phyloP scores from a whole-genome alignment of 352 stramenopile species.

The Phytophthora pluvialis region DNA sequence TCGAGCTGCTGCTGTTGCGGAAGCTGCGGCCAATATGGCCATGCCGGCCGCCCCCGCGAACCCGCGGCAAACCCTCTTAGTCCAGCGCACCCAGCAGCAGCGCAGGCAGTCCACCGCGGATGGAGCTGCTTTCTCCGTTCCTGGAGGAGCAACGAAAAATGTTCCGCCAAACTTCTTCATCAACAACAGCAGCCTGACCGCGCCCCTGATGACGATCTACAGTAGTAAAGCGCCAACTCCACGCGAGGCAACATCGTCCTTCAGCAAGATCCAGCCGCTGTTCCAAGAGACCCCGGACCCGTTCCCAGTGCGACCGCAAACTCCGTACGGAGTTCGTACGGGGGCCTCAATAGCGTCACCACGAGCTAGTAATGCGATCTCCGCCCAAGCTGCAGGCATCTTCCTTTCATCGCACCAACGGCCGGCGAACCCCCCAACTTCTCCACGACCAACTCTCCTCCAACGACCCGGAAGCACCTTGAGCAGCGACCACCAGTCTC shows the following conservation, averaged over 20 bases:
- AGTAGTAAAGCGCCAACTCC: slow-evolving; percentile 28
- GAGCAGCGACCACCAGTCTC: slow-evolving; percentile 16
- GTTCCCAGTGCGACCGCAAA: slow-evolving; percentile 13
- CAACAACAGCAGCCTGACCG: slow-evolving; percentile 38
- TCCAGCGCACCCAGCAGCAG: slow-evolving; percentile 21
- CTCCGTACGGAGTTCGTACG: slow-evolving; percentile 15
- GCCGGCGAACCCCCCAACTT: slow-evolving; percentile 18
- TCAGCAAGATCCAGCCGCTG: slow-evolving; percentile 28
- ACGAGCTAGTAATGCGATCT: slow-evolving; percentile 18
- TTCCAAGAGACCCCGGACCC: slow-evolving; percentile 15
- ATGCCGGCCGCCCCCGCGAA: slow-evolving; percentile 11
- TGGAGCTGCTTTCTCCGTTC: slow-evolving; percentile 7
- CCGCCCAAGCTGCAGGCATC: slow-evolving; percentile 12
- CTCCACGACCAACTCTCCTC: slow-evolving; percentile 21
- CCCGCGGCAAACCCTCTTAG: slow-evolving; percentile 11
- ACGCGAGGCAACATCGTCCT: slow-evolving; percentile 13
- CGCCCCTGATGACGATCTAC: slow-evolving; percentile 35
- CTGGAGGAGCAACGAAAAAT: slow-evolving; percentile 16
- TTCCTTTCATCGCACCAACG: slow-evolving; percentile 24
- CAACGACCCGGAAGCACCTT: slow-evolving; percentile 13
- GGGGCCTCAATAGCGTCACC: slow-evolving; percentile 23
- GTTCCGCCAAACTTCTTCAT: slow-evolving; percentile 24
- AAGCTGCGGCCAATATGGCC: slow-evolving; percentile 32
- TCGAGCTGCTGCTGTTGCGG: slow-evolving; percentile 30
- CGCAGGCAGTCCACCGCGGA: slow-evolving; percentile 7